Base-by-base conservation (phyloP, 768 basidiomycete species). In the Leccinum imitatum region DNA sequence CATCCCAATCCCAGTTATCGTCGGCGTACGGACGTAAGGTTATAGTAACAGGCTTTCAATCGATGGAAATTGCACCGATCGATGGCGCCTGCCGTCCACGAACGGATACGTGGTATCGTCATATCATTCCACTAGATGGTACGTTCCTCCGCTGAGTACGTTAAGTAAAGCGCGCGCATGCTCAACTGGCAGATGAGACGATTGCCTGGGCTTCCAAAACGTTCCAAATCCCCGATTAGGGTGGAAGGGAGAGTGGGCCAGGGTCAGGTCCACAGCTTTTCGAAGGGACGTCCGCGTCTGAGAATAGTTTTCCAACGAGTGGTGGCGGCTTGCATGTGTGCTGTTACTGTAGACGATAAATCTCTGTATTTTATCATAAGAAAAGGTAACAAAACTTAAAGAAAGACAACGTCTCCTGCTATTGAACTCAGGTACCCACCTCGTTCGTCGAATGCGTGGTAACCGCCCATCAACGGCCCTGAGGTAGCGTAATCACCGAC, bases 401-500 rank as follows among this genome's bases (percentile, higher is more conserved):
- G 44, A 11, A 19, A 46, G 11, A 46, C 19, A 21, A 46, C 3
- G 5, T 19, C 44, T 19, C 19, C 19, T 21, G 30, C 19, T 21
- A 6, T 30, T 27, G 33, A 21, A 25, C 21, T 52, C 47, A 57
- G 57, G 53, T 13, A 27, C 53, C 50, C 46, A 10, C 11, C 37
- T 50, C 46, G 13, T 57, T 56, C 31, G 31, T 52, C 31, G 13
- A 41, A 14, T 25, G 37, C 31, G 59, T 65, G 54, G 44, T 46
- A 21, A 51, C 50, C 27, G 15, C 46, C 50, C 48, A 62, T 59
- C 58, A 63, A 62, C 56, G 63, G 56, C 15, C 51, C 56, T 59
- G 58, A 59, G 50, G 58, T 3, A 35, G 65, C 61, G 68, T 48
- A 58, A 70, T 65, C 70, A 63, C 65, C 70, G 65, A 61, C 54